Base-by-base conservation (phyloP, 768 basidiomycete species). In the Trametes cubensis region DNA sequence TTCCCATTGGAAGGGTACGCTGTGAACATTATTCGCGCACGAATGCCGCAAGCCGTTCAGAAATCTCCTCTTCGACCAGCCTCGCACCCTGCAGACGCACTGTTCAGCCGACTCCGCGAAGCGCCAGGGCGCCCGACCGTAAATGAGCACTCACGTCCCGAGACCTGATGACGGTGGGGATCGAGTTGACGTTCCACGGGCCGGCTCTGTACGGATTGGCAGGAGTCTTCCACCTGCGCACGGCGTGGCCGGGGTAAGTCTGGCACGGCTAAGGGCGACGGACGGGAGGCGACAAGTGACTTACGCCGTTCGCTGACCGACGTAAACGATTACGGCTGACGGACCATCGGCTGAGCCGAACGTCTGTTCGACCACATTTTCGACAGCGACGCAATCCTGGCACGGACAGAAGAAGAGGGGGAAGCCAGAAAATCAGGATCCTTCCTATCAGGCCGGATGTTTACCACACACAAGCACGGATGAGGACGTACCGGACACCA, bases 141-240 rank as follows among this genome's bases (percentile, higher is more conserved):
- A 55, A 54, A 23, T 20, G 23, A 53, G 39, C 17, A 77, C 83
- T 65, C 69, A 89, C 90, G 66, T 87, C 77, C 66, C 77, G 70
- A 21, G 86, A 55, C 66, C 80, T 84, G 50, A 92, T 77, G 58
- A 92, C 82, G 7, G 90, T 90, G 15, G 90, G 90, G 26, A 92
- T 78, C 25, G 74, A 75, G 18, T 70, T 72, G 49, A 92, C 69
- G 5, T 81, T 77, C 85, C 88, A 90, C 4, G 88, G 87, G 17
- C 76, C 80, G 55, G 79, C 78, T 58, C 89, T 85, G 69, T 84
- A 89, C 2, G 78, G 66, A 65, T 89, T 89, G 15, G 76, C 71
- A 7, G 79, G 73, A 1, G 78, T 69, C 74, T 85, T 92, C 90
- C 90, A 92, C 69, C 90, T 92, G 61, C 13, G 61, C n/a, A 26